Base-by-base conservation (phyloP, 164 flowering plant genomes). In the Umbellularia californica region DNA sequence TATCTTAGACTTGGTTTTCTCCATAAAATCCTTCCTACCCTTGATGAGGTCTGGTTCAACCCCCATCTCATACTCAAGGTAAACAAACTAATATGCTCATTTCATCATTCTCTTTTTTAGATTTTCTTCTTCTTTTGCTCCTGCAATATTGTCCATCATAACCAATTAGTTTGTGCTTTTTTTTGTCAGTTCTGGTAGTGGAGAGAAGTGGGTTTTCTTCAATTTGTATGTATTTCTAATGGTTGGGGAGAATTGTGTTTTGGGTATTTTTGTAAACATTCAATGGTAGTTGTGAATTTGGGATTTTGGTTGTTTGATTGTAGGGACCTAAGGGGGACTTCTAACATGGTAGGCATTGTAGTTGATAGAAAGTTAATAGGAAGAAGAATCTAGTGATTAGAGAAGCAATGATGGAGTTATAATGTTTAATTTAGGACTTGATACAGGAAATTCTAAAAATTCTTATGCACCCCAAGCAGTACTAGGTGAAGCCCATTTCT, bases 51-150 rank as follows among this genome's bases (percentile, higher is more conserved):
- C 76, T 92, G 85, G 85, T 95, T 95, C 85, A 95, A 95, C 74
- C 89, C 98, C 30, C 78, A 89, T 72, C 94, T 95, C 85, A 90
- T 94, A 67, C 72, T 94, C 81, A 90, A 89, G 98, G 99, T 64
- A 17, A 50, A 6, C 12, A 1, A 20, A 17, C 30, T 22, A 20
- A 6, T 51, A 4, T 75, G 2, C 17, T 70, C 58, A 20, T 1
- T 20, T 50, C 30, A 12, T 10, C 19, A 2, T 10, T 72, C 11
- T 62, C 27, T 11, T 10, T 20, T 55, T 55, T 1, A 24, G 1
- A 19, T 55, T 58, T 27, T 19, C 69, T 67, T 33, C 17, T 28
- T 66, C 7, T 27, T 66, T 30, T 14, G 69, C 35, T 66, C 1
- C 15, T 30, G 25, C n/a, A 5, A 12, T 25, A 17, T 66, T 24